These are phyloP conservation scores for Leucocoprinus birnbaumii DNA, from an alignment of 768 basidiomycete species.

Conservation along the genomic window DNA sequence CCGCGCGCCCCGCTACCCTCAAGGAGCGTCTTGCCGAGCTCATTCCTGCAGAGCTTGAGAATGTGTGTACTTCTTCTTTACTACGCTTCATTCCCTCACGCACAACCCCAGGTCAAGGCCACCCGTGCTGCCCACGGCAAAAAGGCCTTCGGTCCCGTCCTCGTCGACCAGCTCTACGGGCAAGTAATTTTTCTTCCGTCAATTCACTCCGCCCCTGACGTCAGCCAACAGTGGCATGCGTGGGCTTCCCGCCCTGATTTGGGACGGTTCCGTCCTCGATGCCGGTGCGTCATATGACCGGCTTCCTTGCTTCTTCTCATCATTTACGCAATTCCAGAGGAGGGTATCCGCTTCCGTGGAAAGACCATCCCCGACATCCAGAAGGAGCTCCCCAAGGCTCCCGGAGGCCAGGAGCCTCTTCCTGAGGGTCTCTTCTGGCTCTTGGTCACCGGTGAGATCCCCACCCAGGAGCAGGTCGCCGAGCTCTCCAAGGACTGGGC, in stretches of 20 bases:
- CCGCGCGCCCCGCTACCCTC: constrained; percentile 69
- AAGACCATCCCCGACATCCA: constrained; percentile 92
- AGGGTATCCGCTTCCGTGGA: constrained; percentile 98
- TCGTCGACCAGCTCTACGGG: constrained; percentile 92
- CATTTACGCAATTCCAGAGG: constrained; percentile 45
- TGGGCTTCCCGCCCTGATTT: constrained; percentile 90
- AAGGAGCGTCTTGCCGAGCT: constrained; percentile 93
- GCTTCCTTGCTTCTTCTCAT: neutral
- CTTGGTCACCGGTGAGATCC: constrained; percentile 91
- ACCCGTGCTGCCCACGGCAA: constrained; percentile 85
- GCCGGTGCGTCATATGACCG: constrained; percentile 50
- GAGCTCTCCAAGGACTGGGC: constrained; percentile 94
- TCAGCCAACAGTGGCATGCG: constrained; percentile 68
- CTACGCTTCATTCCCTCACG: neutral
- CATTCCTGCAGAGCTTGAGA: constrained; percentile 84
- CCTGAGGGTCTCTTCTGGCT: constrained; percentile 97
- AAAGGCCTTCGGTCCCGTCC: constrained; percentile 89
- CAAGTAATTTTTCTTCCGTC: constrained; percentile 24
- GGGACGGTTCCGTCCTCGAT: constrained; percentile 98
- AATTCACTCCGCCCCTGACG: neutral
- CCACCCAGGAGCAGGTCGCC: constrained; percentile 84
- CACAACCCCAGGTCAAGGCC: constrained; percentile 63
- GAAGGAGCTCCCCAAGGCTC: constrained; percentile 83
- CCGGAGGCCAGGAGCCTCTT: constrained; percentile 85
- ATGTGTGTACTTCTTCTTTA: constrained; percentile 36